These are phyloP conservation scores for Pichia californica DNA, from an alignment of 805 yeast genomes.

Conservation along the genomic window DNA sequence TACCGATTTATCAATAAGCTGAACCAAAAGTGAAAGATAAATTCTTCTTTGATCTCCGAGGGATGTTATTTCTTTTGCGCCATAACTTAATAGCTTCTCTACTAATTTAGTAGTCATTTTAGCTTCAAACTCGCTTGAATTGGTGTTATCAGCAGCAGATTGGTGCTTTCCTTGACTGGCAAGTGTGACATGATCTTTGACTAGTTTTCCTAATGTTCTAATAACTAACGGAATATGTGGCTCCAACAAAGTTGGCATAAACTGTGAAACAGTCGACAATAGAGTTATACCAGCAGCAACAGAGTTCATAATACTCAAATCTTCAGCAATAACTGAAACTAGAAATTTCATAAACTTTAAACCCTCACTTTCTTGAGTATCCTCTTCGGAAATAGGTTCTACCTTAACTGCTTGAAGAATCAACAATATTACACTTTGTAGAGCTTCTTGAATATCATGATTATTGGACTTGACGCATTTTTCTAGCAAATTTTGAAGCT, in stretches of 20 bases:
- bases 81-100: constrained; percentile 68
- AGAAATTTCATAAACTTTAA: constrained; percentile 48
- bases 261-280: constrained; percentile 74
- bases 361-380: constrained; percentile 43
- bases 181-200: constrained; percentile 75
- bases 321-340: constrained; percentile 69
- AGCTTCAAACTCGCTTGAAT: constrained; percentile 58
- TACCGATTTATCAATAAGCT: constrained; percentile 79
- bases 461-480: constrained; percentile 77
- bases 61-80: constrained; percentile 75
- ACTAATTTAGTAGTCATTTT: constrained; percentile 71
- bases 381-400: constrained; percentile 40
- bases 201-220: constrained; percentile 82
- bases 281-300: constrained; percentile 82
- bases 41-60: constrained; percentile 91
- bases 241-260: constrained; percentile 68
- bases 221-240: constrained; percentile 68
- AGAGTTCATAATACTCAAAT: constrained; percentile 61
- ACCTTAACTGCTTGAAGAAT: constrained; percentile 60
- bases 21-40: constrained; percentile 79
- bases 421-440: constrained; percentile 67
- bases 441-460: constrained; percentile 79
- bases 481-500: constrained; percentile 68
- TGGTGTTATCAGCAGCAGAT: constrained; percentile 15
- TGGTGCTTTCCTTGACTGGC: constrained; percentile 41